Base-by-base conservation (phyloP, 2,329 filamentous ascomycete species). In the Boeremia exigua region DNA sequence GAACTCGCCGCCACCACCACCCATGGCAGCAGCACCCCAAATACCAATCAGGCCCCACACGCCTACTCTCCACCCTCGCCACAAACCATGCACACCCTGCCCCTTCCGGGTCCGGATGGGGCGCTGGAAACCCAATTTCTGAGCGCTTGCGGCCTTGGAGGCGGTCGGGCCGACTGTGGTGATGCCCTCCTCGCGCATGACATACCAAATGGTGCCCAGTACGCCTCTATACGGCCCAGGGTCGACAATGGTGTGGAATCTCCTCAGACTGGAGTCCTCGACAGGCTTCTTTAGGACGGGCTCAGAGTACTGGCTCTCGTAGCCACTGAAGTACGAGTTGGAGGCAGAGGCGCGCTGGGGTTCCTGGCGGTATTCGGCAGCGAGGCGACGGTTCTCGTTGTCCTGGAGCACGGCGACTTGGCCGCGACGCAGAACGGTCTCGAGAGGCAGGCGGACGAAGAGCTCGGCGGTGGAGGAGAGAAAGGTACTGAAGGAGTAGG, bases 371-470 rank as follows among this genome's bases (percentile, higher is more conserved):
- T 74, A 71, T 9, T 67, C 59, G 7, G 61, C 52, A 15, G 65
- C 53, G 4, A 73, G 52, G 11, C 70, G 69, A 40, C 66, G 62
- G 47, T 66, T 70, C 38, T 74, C 73, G 58, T 73, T 61, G 39
- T 75, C 74, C 53, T 74, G 69, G 0, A 77, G 68, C 1, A 92
- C 86, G 1, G 88, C 82, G 56, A 95, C 88, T 75, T 99, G 95
- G 5, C 91, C 94, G 56, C 95, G 86, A 43, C 95, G 88, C 7
- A 98, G 83, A 14, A 96, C 90, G 0, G 94, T 98, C 77, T 99
- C 95, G 4, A 98, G 81, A 0, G 95, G 95, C 11, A 98, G 85
- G 69, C 94, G 93, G 63, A 96, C 77, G 67, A 95, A 90, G 29
- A 98, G 84, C 44, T 96, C 93, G 2, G 87, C 82, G 0, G 88